phyloP scores from a whole-genome alignment of 495 filamentous ascomycete species.

The Tuber umbilicatum region DNA sequence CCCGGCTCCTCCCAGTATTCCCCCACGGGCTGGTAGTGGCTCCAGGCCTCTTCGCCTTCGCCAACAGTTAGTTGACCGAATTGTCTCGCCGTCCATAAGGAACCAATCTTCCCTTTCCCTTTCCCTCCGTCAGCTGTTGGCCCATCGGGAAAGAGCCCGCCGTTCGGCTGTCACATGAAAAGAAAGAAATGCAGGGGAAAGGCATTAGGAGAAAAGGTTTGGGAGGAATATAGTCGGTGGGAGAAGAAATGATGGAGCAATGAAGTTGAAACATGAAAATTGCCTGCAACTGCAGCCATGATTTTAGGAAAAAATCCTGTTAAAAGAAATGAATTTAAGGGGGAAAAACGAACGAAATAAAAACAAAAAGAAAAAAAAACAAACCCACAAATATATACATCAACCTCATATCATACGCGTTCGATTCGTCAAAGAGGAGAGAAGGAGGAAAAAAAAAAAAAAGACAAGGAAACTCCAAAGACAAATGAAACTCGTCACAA shows the following conservation, averaged over 20 bases:
- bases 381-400: background rate
- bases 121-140: constrained; percentile 1
- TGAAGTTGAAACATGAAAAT: constrained; percentile 13
- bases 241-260: constrained; percentile 14
- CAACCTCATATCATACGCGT: background rate
- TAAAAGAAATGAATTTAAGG: constrained; percentile 13
- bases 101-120: constrained; percentile 34
- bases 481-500: constrained; percentile 6
- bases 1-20: constrained; percentile 25
- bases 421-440: background rate
- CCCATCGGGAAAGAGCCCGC: background rate
- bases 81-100: constrained; percentile 35
- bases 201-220: background rate
- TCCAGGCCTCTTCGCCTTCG: constrained; percentile 30
- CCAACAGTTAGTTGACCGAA: constrained; percentile 26
- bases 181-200: constrained; percentile 5
- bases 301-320: constrained; percentile 7
- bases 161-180: background rate
- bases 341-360: constrained; percentile 19
- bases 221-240: constrained; percentile 13
- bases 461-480: constrained; percentile 11
- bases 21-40: constrained; percentile 13
- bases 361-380: constrained; percentile 16
- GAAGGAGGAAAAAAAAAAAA: background rate
- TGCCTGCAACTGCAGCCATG: constrained; percentile 11